Evolutionary conservation across 257 asterid species (phyloP).

Genomic region (Solanum paucissectum): DNA sequence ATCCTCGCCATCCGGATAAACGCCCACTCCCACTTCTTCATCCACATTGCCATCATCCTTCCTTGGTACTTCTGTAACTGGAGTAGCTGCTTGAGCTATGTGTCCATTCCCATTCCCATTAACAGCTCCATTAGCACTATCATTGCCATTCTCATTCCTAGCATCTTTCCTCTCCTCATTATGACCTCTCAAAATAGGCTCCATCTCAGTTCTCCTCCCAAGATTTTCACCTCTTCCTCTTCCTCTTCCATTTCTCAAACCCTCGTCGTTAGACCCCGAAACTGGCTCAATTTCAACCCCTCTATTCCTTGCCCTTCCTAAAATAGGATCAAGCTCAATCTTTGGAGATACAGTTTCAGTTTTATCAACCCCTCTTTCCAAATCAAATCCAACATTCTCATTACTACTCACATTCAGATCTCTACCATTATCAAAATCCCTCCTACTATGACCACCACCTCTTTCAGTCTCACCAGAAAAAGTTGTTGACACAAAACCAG

Average conservation of each 20-base stretch:
- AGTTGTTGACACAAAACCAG: conserved; percentile 83
- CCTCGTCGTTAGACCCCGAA: conserved; percentile 21
- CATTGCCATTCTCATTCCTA: conserved; percentile 22
- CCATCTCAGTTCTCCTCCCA: conserved; percentile 15
- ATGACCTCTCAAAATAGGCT: conserved; percentile 11
- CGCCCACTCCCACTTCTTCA: conserved; percentile 20
- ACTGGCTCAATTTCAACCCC: conserved; percentile 55
- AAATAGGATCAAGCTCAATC: conserved; percentile 77
- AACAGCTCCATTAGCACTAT: not conserved
- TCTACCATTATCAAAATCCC: conserved; percentile 28
- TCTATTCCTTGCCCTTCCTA: conserved; percentile 66
- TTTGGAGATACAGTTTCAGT: conserved; percentile 63
- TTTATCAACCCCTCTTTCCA: conserved; percentile 55
- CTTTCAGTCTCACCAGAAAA: conserved; percentile 64
- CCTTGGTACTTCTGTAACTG: conserved; percentile 30
- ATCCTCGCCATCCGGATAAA: conserved; percentile 39
- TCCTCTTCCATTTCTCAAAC: conserved; percentile 18
- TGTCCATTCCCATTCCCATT: conserved; percentile 10
- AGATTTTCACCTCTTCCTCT: conserved; percentile 17
- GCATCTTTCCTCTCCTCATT: conserved; percentile 23
- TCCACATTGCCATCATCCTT: conserved; percentile 33
- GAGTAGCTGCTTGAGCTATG: conserved; percentile 17
- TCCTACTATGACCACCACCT: conserved; percentile 28
- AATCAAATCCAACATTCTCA: conserved; percentile 28
- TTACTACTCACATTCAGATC: conserved; percentile 12